Evolutionary conservation across 2,329 filamentous ascomycete genomes (phyloP).

Genomic region (Didymellaceae sp.): DNA sequence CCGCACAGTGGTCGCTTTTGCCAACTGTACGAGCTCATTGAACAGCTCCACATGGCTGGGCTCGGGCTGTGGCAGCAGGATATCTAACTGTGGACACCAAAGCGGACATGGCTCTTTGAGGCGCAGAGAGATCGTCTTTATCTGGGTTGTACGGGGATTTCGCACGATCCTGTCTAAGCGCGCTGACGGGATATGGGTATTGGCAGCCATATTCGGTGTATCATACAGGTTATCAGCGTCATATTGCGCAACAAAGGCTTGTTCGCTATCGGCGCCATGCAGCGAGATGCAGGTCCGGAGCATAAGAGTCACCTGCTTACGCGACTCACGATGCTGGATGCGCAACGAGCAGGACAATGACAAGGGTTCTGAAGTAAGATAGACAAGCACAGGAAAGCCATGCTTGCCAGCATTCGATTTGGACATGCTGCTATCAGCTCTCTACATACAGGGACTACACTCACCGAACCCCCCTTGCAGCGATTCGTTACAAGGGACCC

Average conservation of each 20-base stretch:
- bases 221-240: not conserved
- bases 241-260: conserved; percentile 1
- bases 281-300: not conserved
- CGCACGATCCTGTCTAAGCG: not conserved
- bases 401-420: not conserved
- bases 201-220: not conserved
- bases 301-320: conserved; percentile 1
- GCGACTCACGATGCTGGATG: not conserved
- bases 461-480: not conserved
- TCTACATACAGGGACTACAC: not conserved
- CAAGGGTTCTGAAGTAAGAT: not conserved
- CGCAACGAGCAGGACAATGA: not conserved
- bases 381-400: not conserved
- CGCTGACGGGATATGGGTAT: not conserved
- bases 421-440: not conserved
- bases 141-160: not conserved
- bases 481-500: not conserved
- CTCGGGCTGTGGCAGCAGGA: not conserved
- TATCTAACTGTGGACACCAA: not conserved
- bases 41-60: not conserved
- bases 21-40: not conserved
- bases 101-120: not conserved
- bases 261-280: not conserved
- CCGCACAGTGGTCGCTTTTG: not conserved
- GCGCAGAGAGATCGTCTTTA: not conserved